These are phyloP conservation scores for Mucuna pruriens DNA, from an alignment of 306 rosid species.

Conservation along the genomic window DNA sequence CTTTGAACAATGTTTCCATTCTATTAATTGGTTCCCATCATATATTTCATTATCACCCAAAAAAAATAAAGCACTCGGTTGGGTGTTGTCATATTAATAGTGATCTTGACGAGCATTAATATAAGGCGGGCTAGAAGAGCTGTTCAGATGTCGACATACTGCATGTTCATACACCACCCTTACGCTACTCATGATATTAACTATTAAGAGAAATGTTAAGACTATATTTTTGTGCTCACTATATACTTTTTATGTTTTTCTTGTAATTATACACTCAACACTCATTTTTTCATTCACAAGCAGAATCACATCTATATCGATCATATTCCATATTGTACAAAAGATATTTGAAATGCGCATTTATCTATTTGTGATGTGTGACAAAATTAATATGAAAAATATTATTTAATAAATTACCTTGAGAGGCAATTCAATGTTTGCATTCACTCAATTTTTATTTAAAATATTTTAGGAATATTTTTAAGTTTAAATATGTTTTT, in stretches of 20 bases:
- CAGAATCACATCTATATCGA: neutral
- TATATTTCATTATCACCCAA: neutral
- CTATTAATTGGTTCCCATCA: neutral
- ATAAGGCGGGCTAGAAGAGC: neutral
- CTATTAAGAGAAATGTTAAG: neutral
- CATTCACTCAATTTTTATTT: too few relatives aligned
- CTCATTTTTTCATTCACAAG: neutral
- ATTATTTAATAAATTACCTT: too few relatives aligned
- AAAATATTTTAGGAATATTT: too few relatives aligned
- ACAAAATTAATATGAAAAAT: neutral
- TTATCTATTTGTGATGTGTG: neutral
- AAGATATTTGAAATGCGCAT: neutral
- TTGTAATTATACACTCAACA: neutral
- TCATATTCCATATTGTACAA: too few relatives aligned
- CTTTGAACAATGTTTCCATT: neutral
- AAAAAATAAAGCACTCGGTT: neutral
- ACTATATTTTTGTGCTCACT: neutral
- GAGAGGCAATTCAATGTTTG: too few relatives aligned
- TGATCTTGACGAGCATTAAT: neutral
- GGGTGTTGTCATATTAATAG: conserved; percentile 1
- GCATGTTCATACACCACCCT: neutral
- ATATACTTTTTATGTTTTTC: neutral
- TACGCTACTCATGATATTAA: neutral
- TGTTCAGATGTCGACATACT: conserved; percentile 17
- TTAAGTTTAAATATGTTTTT: too few relatives aligned